Evolutionary conservation across 768 basidiomycete genomes (phyloP), one percentile per base, ranked within the genome.

Genomic region (Lyophyllum shimeji): DNA sequence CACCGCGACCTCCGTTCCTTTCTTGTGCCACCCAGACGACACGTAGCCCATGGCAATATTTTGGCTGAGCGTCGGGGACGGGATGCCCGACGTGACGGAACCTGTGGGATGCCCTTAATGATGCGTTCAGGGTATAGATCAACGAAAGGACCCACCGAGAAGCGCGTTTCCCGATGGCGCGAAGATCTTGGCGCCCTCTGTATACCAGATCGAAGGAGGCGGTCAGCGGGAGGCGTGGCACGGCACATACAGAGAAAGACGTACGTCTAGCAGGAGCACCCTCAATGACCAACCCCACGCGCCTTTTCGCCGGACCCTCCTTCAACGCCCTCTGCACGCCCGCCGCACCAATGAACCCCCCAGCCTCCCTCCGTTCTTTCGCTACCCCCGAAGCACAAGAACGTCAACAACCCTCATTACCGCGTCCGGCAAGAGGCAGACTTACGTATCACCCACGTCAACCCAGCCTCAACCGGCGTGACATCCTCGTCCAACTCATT

Each of bases 21-120:
- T 95, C 75, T 95, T 98, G 74, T 96, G 92, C 72, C 79, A 85
- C 0, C 93, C 94, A 20, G 76, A 81, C 59, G 76, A 68, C 46
- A 98, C 81, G 64, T 98, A 98, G 0, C 86, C 96, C 96, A 98
- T 98, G 0, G 95, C 93, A 62, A 98, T 93, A 71, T 99, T 98
- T 69, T 88, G 87, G 1, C 83, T 84, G 2, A 94, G 76, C 1
- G 93, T 89, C 0, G 95, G 96, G 0, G 94, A 94, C 13, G 97
- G 97, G 59, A 98, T 97, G 45, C 96, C 97, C 0, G 95, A 98
- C 0, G 95, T 99, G 45, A 98, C 82, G 12, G 72, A 67, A 33
- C 93, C 93, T 84, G 67, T 15, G 47, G 24, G 46, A n/a, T n/a
- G n/a, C n/a, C n/a, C n/a, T n/a, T n/a, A n/a, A n/a, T n/a, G n/a